These are phyloP conservation scores for Mycena epipterygia DNA, from an alignment of 768 basidiomycete species.

Conservation along the genomic window DNA sequence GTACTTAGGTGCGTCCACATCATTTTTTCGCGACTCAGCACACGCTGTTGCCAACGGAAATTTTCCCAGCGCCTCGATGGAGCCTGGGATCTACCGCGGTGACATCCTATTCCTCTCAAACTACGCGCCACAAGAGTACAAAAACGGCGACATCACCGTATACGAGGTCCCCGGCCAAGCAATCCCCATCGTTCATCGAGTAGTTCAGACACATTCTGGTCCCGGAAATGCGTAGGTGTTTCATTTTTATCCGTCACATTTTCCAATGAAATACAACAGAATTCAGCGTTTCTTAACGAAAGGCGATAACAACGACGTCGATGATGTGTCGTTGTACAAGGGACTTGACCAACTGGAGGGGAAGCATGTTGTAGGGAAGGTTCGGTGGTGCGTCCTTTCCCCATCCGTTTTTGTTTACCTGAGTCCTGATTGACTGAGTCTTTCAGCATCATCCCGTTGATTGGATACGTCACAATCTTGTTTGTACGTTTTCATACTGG, in stretches of 20 bases:
- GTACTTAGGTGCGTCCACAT: constrained; percentile 60
- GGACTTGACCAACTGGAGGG: constrained; percentile 60
- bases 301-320: constrained; percentile 65
- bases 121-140: constrained; percentile 49
- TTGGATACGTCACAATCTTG: constrained; percentile 18
- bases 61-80: constrained; percentile 56
- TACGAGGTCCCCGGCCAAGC: constrained; percentile 64
- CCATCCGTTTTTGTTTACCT: not conserved
- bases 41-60: not conserved
- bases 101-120: constrained; percentile 68
- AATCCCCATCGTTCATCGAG: constrained; percentile 64
- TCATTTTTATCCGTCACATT: too few relatives aligned
- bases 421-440: not conserved
- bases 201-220: constrained; percentile 61
- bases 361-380: constrained; percentile 61
- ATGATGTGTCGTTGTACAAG: constrained; percentile 61
- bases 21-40: not conserved
- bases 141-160: constrained; percentile 66
- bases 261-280: too few relatives aligned
- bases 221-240: too few relatives aligned
- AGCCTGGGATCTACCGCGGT: constrained; percentile 62
- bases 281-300: constrained; percentile 61
- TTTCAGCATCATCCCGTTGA: constrained; percentile 15
- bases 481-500: constrained; percentile 5
- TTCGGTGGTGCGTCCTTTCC: constrained; percentile 53